A percentile compares a stretch with the other conserved stretches of the same genome.
Evolutionary conservation across 2,329 filamentous ascomycete species (phyloP).

Genomic region (Hymenoscyphus repandus): DNA sequence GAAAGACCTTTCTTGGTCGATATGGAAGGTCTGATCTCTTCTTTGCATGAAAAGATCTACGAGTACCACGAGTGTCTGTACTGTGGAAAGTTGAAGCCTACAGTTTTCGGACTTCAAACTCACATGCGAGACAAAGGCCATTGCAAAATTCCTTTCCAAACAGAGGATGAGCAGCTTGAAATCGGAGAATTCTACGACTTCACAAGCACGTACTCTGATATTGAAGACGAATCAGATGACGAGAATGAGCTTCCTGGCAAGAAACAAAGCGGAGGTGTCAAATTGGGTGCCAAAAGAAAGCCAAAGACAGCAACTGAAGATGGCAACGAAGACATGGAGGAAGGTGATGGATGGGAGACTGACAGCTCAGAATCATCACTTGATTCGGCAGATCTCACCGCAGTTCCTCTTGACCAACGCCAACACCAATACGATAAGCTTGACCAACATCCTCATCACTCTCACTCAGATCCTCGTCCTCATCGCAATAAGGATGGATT

Average conservation of each 20-base stretch:
- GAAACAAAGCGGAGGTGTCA: constrained; percentile 55
- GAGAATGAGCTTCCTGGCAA: constrained; percentile 47
- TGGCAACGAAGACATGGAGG: constrained; percentile 50
- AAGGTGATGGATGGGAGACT: constrained; percentile 87
- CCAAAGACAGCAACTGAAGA: constrained; percentile 47
- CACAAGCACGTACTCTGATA: constrained; percentile 88
- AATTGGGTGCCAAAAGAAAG: constrained; percentile 58
- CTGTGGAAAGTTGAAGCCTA: constrained; percentile 79
- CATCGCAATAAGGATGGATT: constrained; percentile 73
- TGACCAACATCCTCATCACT: constrained; percentile 69
- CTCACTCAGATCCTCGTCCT: constrained; percentile 62
- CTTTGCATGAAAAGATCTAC: constrained; percentile 74
- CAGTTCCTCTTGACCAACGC: constrained; percentile 69
- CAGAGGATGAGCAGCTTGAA: constrained; percentile 84
- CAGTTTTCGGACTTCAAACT: constrained; percentile 76
- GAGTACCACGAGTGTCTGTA: constrained; percentile 80
- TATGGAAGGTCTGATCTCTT: constrained; percentile 71
- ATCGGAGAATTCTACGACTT: constrained; percentile 98
- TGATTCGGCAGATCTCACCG: constrained; percentile 76
- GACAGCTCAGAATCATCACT: constrained; percentile 86
- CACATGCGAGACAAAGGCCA: constrained; percentile 97
- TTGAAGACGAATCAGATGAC: constrained; percentile 55
- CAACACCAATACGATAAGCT: constrained; percentile 68
- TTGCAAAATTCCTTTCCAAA: constrained; percentile 91
- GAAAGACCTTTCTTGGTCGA: constrained; percentile 81